Evolutionary conservation across 1,139 yeast genomes (phyloP).

Genomic region (Lizanozyma gosingica): DNA sequence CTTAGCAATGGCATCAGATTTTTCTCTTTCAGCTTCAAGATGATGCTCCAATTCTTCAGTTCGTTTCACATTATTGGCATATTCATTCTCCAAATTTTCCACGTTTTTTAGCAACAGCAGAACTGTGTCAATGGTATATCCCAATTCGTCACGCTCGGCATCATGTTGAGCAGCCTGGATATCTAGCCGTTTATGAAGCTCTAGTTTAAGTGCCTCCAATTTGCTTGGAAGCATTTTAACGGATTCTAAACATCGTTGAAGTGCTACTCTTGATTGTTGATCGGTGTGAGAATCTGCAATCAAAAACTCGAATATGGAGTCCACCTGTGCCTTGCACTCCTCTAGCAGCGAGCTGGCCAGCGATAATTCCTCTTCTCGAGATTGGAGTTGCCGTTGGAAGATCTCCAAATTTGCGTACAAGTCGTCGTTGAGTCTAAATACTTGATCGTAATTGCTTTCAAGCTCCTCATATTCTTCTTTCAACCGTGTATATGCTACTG

Average conservation of each 20-base stretch:
- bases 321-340: slow-evolving; percentile 5
- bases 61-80: not conserved
- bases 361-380: slow-evolving; percentile 16
- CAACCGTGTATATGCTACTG: slow-evolving; percentile 4
- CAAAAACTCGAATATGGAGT: slow-evolving; percentile 16
- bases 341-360: not conserved
- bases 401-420: slow-evolving; percentile 27
- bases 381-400: slow-evolving; percentile 22
- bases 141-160: slow-evolving; percentile 9
- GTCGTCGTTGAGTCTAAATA: slow-evolving; percentile 29
- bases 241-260: slow-evolving; percentile 12
- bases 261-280: slow-evolving; percentile 11
- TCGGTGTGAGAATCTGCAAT: slow-evolving; percentile 15
- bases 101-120: not conserved
- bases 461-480: slow-evolving; percentile 14
- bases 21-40: not conserved
- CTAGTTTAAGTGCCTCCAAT: slow-evolving; percentile 17
- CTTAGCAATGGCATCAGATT: not conserved
- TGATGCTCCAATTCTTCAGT: not conserved
- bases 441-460: slow-evolving; percentile 26
- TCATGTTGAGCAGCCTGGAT: slow-evolving; percentile 5
- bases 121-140: slow-evolving; percentile 10
- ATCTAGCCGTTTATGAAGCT: slow-evolving; percentile 12
- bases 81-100: not conserved
- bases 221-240: slow-evolving; percentile 14